A percentile compares a stretch with the other conserved stretches of the same genome.
Conservation (phyloP, 1,284 basidiomycete genomes). For the Trichosporon faecale region DNA sequence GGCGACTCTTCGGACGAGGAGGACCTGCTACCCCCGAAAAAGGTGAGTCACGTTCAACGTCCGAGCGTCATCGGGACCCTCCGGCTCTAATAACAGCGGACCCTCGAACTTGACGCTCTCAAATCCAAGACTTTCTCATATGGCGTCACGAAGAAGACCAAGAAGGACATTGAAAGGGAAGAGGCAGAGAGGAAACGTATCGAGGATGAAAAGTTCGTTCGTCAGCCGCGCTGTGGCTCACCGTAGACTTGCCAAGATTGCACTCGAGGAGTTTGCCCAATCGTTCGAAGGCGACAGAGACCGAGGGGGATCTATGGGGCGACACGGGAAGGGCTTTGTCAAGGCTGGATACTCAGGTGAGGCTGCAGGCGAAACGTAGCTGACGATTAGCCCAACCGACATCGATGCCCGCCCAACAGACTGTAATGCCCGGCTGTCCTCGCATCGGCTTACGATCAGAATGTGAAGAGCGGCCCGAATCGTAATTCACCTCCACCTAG, state of each 20-base stretch:
- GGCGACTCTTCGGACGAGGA: slow-evolving; percentile 49
- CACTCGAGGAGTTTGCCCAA: slow-evolving; percentile 18
- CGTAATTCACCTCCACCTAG: slow-evolving; percentile 54
- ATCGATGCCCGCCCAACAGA: not conserved
- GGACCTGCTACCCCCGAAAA: slow-evolving; percentile 31
- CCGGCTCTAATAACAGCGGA: slow-evolving; percentile 10
- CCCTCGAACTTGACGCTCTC: slow-evolving; percentile 42
- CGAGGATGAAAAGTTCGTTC: slow-evolving; percentile 61
- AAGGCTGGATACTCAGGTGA: not conserved
- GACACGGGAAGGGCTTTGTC: slow-evolving; percentile 1
- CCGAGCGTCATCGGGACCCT: not conserved
- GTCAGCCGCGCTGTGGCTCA: not conserved
- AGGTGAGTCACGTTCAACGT: slow-evolving; percentile 24
- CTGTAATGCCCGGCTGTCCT: too few species aligned
- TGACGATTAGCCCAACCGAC: not conserved
- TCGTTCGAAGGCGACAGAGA: slow-evolving; percentile 16
- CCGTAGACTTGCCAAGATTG: slow-evolving; percentile 9
- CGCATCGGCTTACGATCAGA: not conserved
- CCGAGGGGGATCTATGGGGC: slow-evolving; percentile 23
- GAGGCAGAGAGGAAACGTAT: slow-evolving; percentile 79
- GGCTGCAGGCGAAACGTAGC: not conserved
- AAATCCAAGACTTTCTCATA: slow-evolving; percentile 51
- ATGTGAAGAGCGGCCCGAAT: not conserved
- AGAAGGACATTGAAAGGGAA: slow-evolving; percentile 84
- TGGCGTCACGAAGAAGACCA: slow-evolving; percentile 54